Conservation (phyloP, 2,329 filamentous ascomycete genomes). For the Apiospora kogelbergensis region DNA sequence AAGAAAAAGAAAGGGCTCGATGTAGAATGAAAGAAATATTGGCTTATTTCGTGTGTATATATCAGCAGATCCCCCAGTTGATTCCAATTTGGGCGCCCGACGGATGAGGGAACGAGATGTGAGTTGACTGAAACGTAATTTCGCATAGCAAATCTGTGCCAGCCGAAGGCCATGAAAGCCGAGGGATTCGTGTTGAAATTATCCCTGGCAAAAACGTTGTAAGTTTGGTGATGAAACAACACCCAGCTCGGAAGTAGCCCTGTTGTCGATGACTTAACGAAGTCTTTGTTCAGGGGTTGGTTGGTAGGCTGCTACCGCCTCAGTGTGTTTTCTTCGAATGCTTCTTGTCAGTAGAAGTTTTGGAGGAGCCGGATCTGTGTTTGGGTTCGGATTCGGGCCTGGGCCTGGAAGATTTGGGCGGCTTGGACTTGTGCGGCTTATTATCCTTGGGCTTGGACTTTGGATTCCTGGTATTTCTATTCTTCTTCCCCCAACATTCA, state of each 20-base stretch:
- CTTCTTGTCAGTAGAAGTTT: not conserved
- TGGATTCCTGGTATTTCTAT: not conserved
- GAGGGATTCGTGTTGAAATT: not conserved
- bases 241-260: not conserved
- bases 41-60: not conserved
- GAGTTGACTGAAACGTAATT: slow-evolving; percentile 6
- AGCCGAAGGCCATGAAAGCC: not conserved
- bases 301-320: not conserved
- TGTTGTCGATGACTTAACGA: not conserved
- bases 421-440: not conserved
- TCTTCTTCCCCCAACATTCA: slow-evolving; percentile 43
- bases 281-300: not conserved
- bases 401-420: not conserved
- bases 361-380: not conserved
- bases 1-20: not conserved
- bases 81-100: not conserved
- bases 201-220: slow-evolving; percentile 1
- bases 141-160: not conserved
- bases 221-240: not conserved
- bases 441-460: not conserved
- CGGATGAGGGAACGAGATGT: not conserved
- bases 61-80: not conserved
- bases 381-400: not conserved
- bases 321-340: not conserved
- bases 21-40: not conserved